A percentile compares a stretch with the other conserved stretches of the same genome.
Conservation (phyloP, 805 yeast genomes). For the Wickerhamiella lipophila region DNA sequence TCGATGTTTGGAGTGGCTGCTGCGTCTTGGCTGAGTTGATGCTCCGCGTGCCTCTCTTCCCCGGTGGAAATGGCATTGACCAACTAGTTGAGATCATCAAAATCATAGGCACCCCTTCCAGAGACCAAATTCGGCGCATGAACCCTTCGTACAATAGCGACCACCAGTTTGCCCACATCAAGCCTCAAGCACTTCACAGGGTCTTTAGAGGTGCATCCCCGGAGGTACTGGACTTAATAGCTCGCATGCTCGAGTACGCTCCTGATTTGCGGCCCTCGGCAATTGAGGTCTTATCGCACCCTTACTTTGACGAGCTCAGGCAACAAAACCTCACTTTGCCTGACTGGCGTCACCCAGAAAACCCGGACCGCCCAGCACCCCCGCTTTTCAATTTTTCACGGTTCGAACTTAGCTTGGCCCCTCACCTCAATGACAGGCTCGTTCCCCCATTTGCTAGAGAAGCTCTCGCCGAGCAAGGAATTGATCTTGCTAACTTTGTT, state of each 20-base stretch:
- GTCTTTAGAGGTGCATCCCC: constrained; percentile 68
- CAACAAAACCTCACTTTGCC: constrained; percentile 34
- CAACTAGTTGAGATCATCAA: constrained; percentile 94
- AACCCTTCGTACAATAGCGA: constrained; percentile 88
- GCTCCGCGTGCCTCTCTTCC: constrained; percentile 92
- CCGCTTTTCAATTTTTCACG: constrained; percentile 65
- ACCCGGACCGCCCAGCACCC: constrained; percentile 62
- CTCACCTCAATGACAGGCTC: constrained; percentile 30
- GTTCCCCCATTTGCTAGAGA: constrained; percentile 31
- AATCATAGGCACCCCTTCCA: constrained; percentile 87
- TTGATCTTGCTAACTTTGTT: constrained; percentile 46
- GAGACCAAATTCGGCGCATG: constrained; percentile 86
- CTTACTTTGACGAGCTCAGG: constrained; percentile 79
- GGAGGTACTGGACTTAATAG: constrained; percentile 73
- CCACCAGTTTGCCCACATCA: constrained; percentile 71
- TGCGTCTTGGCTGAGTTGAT: constrained; percentile 97
- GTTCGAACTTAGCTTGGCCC: constrained; percentile 41
- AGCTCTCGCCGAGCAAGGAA: constrained; percentile 33
- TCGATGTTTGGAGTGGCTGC: constrained; percentile 95
- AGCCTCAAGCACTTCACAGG: constrained; percentile 44
- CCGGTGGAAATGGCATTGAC: constrained; percentile 96
- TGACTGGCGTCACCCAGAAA: constrained; percentile 44
- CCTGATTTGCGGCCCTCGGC: constrained; percentile 78
- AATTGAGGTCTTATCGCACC: constrained; percentile 70
- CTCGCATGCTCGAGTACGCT: constrained; percentile 74